Evolutionary conservation across 1,284 basidiomycete genomes (phyloP).

Genomic region (Malassezia cuniculi): DNA sequence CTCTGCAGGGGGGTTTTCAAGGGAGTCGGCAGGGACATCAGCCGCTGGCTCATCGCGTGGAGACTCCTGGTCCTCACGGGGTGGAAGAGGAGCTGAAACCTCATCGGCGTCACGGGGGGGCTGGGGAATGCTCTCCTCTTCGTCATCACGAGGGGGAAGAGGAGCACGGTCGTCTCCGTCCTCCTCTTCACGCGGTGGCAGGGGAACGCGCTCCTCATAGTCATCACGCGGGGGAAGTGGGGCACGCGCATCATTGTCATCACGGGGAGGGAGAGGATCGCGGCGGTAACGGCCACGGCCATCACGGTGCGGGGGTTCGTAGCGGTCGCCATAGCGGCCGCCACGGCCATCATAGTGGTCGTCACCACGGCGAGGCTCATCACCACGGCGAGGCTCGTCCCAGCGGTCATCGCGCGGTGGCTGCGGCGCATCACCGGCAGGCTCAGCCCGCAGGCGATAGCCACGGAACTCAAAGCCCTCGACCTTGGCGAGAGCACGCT

Average conservation of each 20-base stretch:
- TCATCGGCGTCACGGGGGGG: too few relatives aligned
- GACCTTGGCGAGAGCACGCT: slow-evolving; percentile 38
- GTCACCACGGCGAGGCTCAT: neutral
- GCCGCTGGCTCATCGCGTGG: too few relatives aligned
- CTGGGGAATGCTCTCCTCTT: too few relatives aligned
- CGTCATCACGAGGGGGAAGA: too few relatives aligned
- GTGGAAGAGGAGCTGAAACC: too few relatives aligned
- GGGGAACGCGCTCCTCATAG: too few relatives aligned
- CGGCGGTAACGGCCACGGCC: slow-evolving; percentile 11
- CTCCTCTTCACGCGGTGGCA: neutral
- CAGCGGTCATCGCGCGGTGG: slow-evolving; percentile 17
- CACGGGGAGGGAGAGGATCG: slow-evolving; percentile 9
- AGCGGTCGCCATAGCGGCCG: neutral
- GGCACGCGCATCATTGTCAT: neutral
- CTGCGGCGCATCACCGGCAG: slow-evolving; percentile 12
- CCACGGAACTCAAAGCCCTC: slow-evolving; percentile 42
- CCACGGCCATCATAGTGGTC: neutral
- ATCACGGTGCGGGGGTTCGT: slow-evolving; percentile 1
- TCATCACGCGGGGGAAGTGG: neutral
- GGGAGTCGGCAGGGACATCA: too few relatives aligned
- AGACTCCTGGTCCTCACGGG: too few relatives aligned
- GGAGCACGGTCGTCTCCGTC: too few relatives aligned
- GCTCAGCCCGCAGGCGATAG: slow-evolving; percentile 38
- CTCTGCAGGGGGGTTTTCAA: too few relatives aligned
- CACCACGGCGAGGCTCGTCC: slow-evolving; percentile 35